Conservation (phyloP, 1,284 basidiomycete species). For the Sphaerobolus stellatus region DNA sequence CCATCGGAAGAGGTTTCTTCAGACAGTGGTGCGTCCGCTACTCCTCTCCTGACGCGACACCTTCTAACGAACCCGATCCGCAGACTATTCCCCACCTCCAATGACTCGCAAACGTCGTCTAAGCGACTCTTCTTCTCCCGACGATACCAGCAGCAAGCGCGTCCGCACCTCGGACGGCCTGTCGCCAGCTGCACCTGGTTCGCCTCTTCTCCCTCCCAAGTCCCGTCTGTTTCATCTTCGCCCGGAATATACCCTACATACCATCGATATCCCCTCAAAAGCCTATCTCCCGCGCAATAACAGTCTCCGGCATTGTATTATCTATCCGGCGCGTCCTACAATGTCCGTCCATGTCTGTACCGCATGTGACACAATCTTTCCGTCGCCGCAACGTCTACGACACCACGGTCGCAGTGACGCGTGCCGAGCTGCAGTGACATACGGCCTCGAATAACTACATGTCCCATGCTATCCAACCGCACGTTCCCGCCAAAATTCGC, state of each 20-base stretch:
- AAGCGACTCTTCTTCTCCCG: constrained; percentile 7
- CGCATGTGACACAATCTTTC: constrained; percentile 67
- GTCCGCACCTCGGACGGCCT: constrained; percentile 1
- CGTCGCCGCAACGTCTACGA: constrained; percentile 52
- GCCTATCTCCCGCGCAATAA: too few species aligned
- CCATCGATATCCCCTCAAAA: too few species aligned
- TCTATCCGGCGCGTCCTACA: too few species aligned
- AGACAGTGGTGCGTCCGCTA: neutral
- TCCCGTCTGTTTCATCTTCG: neutral
- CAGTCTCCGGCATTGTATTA: too few species aligned
- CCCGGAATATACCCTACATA: too few species aligned
- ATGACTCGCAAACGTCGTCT: constrained; percentile 11
- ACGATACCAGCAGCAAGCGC: neutral
- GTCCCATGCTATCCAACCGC: too few species aligned
- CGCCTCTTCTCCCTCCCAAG: constrained; percentile 3
- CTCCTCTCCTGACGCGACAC: neutral
- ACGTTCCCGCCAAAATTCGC: too few species aligned
- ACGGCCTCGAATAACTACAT: constrained; percentile 56
- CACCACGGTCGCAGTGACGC: constrained; percentile 64
- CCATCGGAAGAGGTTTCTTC: constrained; percentile 2
- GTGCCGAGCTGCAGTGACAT: constrained; percentile 68
- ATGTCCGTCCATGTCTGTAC: constrained; percentile 57
- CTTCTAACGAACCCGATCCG: neutral
- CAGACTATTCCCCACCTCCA: constrained; percentile 3
- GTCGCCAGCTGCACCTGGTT: constrained; percentile 4